A percentile compares a stretch with the other conserved stretches of the same genome.
phyloP scores from a whole-genome alignment of 495 filamentous ascomycete species.

The Cudoniella acicularis region DNA sequence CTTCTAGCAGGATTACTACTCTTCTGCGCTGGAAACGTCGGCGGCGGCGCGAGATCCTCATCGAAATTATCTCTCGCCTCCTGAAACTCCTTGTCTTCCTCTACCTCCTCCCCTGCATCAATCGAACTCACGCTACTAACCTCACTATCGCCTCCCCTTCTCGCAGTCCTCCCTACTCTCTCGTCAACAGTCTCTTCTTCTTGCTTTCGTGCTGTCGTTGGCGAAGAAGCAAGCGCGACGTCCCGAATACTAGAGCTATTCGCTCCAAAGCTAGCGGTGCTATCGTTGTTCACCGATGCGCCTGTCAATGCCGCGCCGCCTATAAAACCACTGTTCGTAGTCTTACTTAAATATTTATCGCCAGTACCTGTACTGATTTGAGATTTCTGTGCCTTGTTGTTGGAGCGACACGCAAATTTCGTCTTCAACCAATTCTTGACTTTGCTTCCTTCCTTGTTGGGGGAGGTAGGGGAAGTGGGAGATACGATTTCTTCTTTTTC shows the following conservation, averaged over 20 bases:
- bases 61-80: slow-evolving; percentile 45
- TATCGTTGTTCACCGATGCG: slow-evolving; percentile 29
- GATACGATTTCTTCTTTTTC: slow-evolving; percentile 8
- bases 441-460: slow-evolving; percentile 28
- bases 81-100: slow-evolving; percentile 24
- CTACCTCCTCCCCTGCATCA: slow-evolving; percentile 7
- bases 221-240: background rate
- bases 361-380: too few relatives aligned
- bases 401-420: slow-evolving; percentile 43
- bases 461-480: slow-evolving; percentile 14
- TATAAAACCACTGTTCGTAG: slow-evolving; percentile 47
- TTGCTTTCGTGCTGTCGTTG: background rate
- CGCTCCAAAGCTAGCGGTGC: slow-evolving; percentile 30
- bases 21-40: slow-evolving; percentile 21
- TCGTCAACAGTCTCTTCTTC: background rate
- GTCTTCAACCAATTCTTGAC: slow-evolving; percentile 61
- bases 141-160: background rate
- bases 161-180: background rate
- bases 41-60: slow-evolving; percentile 32
- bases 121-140: background rate
- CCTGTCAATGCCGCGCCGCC: slow-evolving; percentile 40
- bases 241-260: slow-evolving; percentile 1
- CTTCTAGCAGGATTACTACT: slow-evolving; percentile 24
- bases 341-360: too few relatives aligned
- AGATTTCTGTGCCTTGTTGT: slow-evolving; percentile 30